These are phyloP conservation scores for Fusarium bulbicola DNA, from an alignment of 2,329 filamentous ascomycete genomes.

Conservation along the genomic window DNA sequence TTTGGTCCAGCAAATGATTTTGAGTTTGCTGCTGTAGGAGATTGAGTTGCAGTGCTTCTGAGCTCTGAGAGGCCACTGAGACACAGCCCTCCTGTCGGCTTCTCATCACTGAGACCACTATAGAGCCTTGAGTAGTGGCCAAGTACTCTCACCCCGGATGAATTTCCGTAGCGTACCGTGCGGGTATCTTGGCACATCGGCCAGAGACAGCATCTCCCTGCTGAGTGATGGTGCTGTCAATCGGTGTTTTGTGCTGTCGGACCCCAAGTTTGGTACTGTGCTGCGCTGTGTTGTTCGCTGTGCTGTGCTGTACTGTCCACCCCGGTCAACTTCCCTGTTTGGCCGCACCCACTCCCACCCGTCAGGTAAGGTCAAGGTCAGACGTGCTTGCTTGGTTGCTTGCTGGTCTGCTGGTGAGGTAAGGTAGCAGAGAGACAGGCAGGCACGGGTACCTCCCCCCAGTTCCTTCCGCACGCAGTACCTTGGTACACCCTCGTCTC, in stretches of 20 bases:
- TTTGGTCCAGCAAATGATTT: neutral
- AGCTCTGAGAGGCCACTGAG: neutral
- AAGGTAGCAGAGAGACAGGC: constrained; percentile 1
- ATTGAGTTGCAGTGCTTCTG: neutral
- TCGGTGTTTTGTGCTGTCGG: constrained; percentile 8
- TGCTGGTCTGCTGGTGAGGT: neutral
- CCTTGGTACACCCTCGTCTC: constrained; percentile 43
- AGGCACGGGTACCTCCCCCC: constrained; percentile 18
- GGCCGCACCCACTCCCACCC: constrained; percentile 41
- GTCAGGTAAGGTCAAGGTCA: constrained; percentile 34
- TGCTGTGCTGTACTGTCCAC: constrained; percentile 26
- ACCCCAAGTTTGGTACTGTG: constrained; percentile 26
- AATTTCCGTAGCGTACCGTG: constrained; percentile 33
- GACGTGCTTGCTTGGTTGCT: neutral
- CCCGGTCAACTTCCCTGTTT: constrained; percentile 42
- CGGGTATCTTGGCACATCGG: constrained; percentile 36
- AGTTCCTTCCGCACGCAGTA: constrained; percentile 32
- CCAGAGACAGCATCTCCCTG: constrained; percentile 25
- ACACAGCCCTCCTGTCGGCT: neutral
- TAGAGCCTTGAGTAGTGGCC: neutral
- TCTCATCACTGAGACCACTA: neutral
- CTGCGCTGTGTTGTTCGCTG: constrained; percentile 19
- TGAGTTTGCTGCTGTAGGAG: neutral
- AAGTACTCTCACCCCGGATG: constrained; percentile 34
- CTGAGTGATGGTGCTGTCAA: constrained; percentile 12